These are phyloP conservation scores for Rhynchospora pubera DNA, from an alignment of 176 grass and related monocot species.

Conservation along the genomic window DNA sequence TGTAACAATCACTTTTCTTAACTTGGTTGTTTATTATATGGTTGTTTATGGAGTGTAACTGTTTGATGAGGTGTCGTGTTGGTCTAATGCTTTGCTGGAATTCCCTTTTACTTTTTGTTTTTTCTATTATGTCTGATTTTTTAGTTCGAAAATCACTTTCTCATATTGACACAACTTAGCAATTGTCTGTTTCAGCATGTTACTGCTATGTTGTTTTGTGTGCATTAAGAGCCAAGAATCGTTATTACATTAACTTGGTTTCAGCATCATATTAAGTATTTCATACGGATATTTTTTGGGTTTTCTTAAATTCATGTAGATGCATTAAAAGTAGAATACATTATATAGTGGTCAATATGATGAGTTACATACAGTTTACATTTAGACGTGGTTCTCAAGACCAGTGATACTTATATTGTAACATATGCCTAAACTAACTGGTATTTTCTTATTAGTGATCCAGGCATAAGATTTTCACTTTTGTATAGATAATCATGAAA, in stretches of 20 bases:
- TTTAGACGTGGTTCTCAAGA: background rate
- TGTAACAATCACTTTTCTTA: background rate
- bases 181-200: background rate
- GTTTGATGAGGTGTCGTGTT: constrained; percentile 16
- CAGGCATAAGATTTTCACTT: background rate
- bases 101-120: background rate
- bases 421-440: background rate
- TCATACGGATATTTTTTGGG: background rate
- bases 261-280: background rate
- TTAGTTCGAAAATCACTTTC: constrained; percentile 6
- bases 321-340: background rate
- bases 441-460: background rate
- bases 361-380: background rate
- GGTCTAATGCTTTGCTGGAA: constrained; percentile 7
- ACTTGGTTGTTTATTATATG: background rate
- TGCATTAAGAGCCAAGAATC: background rate
- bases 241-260: background rate
- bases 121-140: background rate
- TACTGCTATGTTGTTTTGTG: background rate
- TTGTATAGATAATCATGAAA: background rate
- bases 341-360: background rate
- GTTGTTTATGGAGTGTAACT: background rate
- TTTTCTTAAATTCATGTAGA: background rate
- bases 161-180: background rate
- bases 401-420: background rate